Evolutionary conservation across 768 basidiomycete species (phyloP).

Genomic region (Rhodocollybia butyracea): DNA sequence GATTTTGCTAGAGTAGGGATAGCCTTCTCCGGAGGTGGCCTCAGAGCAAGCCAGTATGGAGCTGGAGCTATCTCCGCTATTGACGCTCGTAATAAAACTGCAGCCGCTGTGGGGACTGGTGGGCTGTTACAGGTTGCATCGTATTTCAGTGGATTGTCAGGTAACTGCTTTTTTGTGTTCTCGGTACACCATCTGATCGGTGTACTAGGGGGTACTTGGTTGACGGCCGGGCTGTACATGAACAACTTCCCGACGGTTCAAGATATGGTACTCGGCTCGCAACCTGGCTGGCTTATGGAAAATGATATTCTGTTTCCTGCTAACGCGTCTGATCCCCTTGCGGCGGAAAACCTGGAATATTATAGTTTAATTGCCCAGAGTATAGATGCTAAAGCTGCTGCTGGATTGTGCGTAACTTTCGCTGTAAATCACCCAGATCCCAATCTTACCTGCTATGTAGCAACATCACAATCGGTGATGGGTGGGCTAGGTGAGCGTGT

Average conservation of each 20-base stretch:
- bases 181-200: not conserved
- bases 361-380: conserved; percentile 53
- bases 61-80: conserved; percentile 56
- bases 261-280: conserved; percentile 56
- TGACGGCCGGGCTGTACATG: conserved; percentile 57
- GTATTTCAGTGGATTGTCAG: conserved; percentile 66
- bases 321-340: conserved; percentile 39
- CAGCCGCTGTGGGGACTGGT: conserved; percentile 57
- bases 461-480: conserved; percentile 62
- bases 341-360: conserved; percentile 46
- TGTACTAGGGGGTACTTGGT: conserved; percentile 62
- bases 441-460: conserved; percentile 25
- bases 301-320: conserved; percentile 52
- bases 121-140: conserved; percentile 67
- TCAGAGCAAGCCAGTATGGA: conserved; percentile 63
- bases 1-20: conserved; percentile 52
- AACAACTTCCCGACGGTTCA: conserved; percentile 60
- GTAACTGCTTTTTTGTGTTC: conserved; percentile 23
- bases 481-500: conserved; percentile 33
- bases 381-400: conserved; percentile 51
- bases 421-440: not conserved
- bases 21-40: conserved; percentile 69
- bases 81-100: conserved; percentile 57
- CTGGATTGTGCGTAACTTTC: conserved; percentile 48
- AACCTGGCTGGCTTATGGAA: conserved; percentile 57